Evolutionary conservation across 2,329 filamentous ascomycete genomes (phyloP).

Genomic region (Beauveria brongniartii): DNA sequence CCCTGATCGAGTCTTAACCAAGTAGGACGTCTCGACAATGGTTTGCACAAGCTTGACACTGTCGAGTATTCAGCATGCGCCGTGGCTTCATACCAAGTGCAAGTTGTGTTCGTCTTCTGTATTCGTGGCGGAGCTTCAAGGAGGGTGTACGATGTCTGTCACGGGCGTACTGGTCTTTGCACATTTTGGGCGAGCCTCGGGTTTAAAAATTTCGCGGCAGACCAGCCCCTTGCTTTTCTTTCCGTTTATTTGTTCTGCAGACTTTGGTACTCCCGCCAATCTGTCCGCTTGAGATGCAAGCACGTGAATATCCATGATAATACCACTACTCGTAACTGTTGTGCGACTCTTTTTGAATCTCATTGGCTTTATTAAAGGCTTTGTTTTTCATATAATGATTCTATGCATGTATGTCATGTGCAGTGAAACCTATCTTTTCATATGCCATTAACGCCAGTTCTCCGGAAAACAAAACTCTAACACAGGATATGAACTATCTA

Average conservation of each 20-base stretch:
- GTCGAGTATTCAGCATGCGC: not conserved
- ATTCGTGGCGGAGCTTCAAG: not conserved
- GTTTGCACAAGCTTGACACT: not conserved
- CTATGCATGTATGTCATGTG: not conserved
- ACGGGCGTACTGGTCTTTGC: constrained; percentile 4
- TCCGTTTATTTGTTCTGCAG: not conserved
- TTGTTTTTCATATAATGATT: constrained; percentile 1
- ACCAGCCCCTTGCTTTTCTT: constrained; percentile 15
- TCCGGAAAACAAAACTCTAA: not conserved
- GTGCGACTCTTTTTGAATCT: not conserved
- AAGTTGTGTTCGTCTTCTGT: not conserved
- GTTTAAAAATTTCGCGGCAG: constrained; percentile 6
- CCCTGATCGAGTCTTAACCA: not conserved
- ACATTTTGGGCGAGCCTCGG: not conserved
- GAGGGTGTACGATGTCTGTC: not conserved
- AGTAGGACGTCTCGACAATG: not conserved
- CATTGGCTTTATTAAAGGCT: not conserved
- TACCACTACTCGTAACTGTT: constrained; percentile 13
- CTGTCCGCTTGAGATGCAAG: constrained; percentile 16
- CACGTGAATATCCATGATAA: constrained; percentile 25
- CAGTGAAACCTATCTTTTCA: constrained; percentile 5
- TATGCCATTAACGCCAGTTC: not conserved
- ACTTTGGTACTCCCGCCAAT: not conserved
- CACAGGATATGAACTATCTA: not conserved
- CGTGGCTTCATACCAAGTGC: not conserved